Base-by-base conservation (phyloP, 108 stramenopile species). In the Bacterosira constricta region DNA sequence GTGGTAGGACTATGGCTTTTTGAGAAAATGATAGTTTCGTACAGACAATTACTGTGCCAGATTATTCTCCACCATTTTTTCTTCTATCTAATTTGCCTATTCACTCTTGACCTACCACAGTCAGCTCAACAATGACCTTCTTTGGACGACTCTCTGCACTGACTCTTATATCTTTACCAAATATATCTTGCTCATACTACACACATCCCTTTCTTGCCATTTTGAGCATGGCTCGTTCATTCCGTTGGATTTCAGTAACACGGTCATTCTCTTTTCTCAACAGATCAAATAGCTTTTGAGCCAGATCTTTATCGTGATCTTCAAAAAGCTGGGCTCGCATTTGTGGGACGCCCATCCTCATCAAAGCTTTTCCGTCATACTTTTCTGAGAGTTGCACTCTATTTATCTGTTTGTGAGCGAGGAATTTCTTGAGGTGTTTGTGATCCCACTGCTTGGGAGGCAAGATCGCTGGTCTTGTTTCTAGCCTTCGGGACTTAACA, bases 341-440 rank as follows among this genome's bases (percentile, higher is more conserved):
- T 32, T 69, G 56, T 2, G 61, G 39, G 39, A 69, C 37, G 57
- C 64, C 71, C 74, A 77, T 66, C 47, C 66, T 77, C 82, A 83
- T 83, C 32, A 83, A 34, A 12, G 63, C 42, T 37, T 75, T 79
- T 26, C 82, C 82, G 58, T 79, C 68, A 23, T 60, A 51, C 31
- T 75, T 79, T 20, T 60, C 23, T 15, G 68, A 26, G 5, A 73
- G 62, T 32, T 75, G 42, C 12, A 74, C 74, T 30, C 26, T 39
- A 26, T 59, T 32, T 58, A 71, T 64, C 38, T 75, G 70, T 46
- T 84, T 75, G 15, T 61, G 44, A 42, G 41, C 47, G n/a, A 84
- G 67, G 34, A 68, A 75, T 38, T 53, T 45, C 27, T 65, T 49
- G 20, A 84, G 59, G n/a, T 72, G 64, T 49, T 59, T 50, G 31